Conservation (phyloP, 495 filamentous ascomycete genomes). For the Penicillium maclennaniae region DNA sequence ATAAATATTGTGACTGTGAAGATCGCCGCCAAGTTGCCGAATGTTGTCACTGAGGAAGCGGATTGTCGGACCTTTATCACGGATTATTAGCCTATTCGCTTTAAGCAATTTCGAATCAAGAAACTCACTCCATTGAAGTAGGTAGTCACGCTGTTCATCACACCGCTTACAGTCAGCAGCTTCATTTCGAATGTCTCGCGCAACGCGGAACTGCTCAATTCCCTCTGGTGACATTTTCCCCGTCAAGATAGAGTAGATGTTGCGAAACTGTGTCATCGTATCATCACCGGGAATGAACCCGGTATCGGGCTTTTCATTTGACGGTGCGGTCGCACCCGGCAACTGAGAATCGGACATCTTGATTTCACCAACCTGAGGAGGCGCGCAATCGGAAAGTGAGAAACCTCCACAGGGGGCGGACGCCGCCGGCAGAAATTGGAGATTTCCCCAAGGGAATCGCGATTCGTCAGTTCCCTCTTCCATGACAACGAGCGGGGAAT, state of each 20-base stretch:
- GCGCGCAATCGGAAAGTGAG: slow-evolving; percentile 9
- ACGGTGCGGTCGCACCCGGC: slow-evolving; percentile 15
- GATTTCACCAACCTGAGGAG: background rate
- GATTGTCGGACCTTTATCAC: slow-evolving; percentile 62
- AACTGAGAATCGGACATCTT: slow-evolving; percentile 36
- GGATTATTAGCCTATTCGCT: slow-evolving; percentile 3
- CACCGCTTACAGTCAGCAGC: slow-evolving; percentile 69
- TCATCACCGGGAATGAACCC: slow-evolving; percentile 55
- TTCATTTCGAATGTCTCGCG: slow-evolving; percentile 63
- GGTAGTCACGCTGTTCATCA: slow-evolving; percentile 72
- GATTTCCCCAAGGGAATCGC: slow-evolving; percentile 5
- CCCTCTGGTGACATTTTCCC: slow-evolving; percentile 66
- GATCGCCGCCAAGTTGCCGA: slow-evolving; percentile 65
- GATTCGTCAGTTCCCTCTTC: background rate
- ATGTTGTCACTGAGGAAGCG: slow-evolving; percentile 81
- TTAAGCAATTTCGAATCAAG: background rate
- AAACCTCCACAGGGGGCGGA: slow-evolving; percentile 36
- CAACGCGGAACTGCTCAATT: slow-evolving; percentile 64
- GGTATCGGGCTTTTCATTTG: slow-evolving; percentile 30
- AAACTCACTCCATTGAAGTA: slow-evolving; percentile 68
- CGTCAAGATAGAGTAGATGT: slow-evolving; percentile 72
- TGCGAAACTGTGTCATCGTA: slow-evolving; percentile 65
- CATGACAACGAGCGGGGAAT: slow-evolving; percentile 1
- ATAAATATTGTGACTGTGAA: slow-evolving; percentile 70
- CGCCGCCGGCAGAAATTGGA: slow-evolving; percentile 27